A percentile compares a stretch with the other conserved stretches of the same genome.
Evolutionary conservation across 1,139 yeast species (phyloP).

Genomic region (Sugiyamaella novakii): DNA sequence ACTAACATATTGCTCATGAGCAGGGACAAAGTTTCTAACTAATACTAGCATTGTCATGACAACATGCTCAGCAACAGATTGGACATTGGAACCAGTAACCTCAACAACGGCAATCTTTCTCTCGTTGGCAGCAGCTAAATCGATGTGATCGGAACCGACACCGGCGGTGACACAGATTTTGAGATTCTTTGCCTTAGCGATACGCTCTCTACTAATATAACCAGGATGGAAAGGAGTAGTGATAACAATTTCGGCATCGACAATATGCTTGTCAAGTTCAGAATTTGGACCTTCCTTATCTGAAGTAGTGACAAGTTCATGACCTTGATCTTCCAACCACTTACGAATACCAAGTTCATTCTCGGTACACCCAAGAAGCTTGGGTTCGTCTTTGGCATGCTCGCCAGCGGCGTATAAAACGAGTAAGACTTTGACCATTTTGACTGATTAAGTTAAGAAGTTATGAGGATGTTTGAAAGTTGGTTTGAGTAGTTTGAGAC

Average conservation of each 20-base stretch:
- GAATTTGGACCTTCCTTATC: conserved; percentile 68
- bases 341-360: conserved; percentile 71
- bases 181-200: conserved; percentile 69
- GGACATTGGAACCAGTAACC: conserved; percentile 80
- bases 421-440: conserved; percentile 32
- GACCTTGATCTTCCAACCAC: conserved; percentile 67
- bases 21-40: conserved; percentile 76
- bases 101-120: conserved; percentile 64
- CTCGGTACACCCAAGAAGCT: conserved; percentile 68
- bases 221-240: conserved; percentile 86
- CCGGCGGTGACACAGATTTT: conserved; percentile 78
- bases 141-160: conserved; percentile 84
- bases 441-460: conserved; percentile 2
- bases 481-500: not conserved
- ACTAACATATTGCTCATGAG: conserved; percentile 63
- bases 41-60: conserved; percentile 69
- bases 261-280: conserved; percentile 61
- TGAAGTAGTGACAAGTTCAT: conserved; percentile 63
- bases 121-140: conserved; percentile 69
- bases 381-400: conserved; percentile 61
- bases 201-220: conserved; percentile 65
- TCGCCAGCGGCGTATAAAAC: conserved; percentile 40
- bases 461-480: not conserved
- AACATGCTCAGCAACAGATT: conserved; percentile 79
- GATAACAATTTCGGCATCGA: conserved; percentile 71